phyloP scores from a whole-genome alignment of 768 basidiomycete genomes.

The Lenzites betulinus region DNA sequence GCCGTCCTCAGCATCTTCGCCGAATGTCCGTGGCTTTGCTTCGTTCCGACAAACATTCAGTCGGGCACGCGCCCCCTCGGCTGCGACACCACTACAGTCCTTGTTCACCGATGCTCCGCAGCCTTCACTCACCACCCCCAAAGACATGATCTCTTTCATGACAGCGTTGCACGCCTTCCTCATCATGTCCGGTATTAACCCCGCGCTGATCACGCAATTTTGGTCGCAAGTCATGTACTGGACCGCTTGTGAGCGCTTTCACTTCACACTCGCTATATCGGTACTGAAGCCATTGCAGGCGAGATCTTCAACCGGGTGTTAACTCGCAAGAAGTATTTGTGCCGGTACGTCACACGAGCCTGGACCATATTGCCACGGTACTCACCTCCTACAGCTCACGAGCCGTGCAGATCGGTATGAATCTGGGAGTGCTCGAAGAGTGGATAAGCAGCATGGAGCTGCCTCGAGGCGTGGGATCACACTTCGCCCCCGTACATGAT shows the following conservation, averaged over 20 bases:
- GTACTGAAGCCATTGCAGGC: conserved; percentile 44
- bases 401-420: conserved; percentile 88
- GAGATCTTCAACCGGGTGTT: conserved; percentile 85
- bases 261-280: background rate
- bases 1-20: conserved; percentile 46
- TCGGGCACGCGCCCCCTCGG: conserved; percentile 49
- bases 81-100: conserved; percentile 48
- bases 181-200: conserved; percentile 86
- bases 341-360: conserved; percentile 55
- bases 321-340: conserved; percentile 93
- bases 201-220: conserved; percentile 82
- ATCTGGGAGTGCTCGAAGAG: conserved; percentile 82
- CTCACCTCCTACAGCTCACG: conserved; percentile 55
- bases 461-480: conserved; percentile 74
- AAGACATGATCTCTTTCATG: conserved; percentile 74
- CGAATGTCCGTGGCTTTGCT: conserved; percentile 51
- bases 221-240: conserved; percentile 99
- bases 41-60: conserved; percentile 70
- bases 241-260: conserved; percentile 76
- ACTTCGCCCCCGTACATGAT: conserved; percentile 84
- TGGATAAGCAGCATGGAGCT: conserved; percentile 86
- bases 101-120: conserved; percentile 42
- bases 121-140: conserved; percentile 39
- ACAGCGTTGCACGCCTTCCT: conserved; percentile 85
- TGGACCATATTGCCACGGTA: background rate